phyloP scores from a whole-genome alignment of 2,329 filamentous ascomycete species.

The Waltergamsia citrina region DNA sequence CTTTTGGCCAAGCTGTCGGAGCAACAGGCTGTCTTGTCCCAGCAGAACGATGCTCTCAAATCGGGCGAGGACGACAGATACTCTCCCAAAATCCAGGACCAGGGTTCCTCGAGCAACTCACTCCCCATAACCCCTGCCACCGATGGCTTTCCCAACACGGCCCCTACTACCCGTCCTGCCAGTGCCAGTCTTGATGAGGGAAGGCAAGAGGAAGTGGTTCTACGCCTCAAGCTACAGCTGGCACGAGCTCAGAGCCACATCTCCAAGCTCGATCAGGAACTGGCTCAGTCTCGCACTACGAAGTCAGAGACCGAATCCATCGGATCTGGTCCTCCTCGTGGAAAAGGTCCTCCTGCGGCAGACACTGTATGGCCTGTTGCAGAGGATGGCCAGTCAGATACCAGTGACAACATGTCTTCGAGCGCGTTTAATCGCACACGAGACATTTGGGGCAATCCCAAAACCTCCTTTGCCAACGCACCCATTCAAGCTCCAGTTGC shows the following conservation, averaged over 20 bases:
- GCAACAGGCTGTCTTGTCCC: slow-evolving; percentile 48
- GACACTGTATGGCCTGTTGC: slow-evolving; percentile 41
- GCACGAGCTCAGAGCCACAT: slow-evolving; percentile 63
- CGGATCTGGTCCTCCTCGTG: slow-evolving; percentile 10
- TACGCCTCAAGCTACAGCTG: slow-evolving; percentile 61
- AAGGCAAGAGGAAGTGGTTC: slow-evolving; percentile 48
- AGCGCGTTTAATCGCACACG: slow-evolving; percentile 43
- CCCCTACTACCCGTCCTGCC: slow-evolving; percentile 40
- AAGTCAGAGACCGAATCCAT: slow-evolving; percentile 36
- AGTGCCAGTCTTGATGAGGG: slow-evolving; percentile 31
- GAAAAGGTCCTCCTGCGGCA: slow-evolving; percentile 13
- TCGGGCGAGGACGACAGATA: slow-evolving; percentile 23
- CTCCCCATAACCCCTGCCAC: slow-evolving; percentile 53
- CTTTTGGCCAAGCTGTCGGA: slow-evolving; percentile 66
- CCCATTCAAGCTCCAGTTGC: slow-evolving; percentile 23
- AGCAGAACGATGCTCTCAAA: slow-evolving; percentile 47
- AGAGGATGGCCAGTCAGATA: slow-evolving; percentile 49
- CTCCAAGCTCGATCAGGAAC: slow-evolving; percentile 60
- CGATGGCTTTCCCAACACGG: slow-evolving; percentile 39
- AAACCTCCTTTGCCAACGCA: slow-evolving; percentile 24
- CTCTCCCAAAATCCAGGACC: slow-evolving; percentile 29
- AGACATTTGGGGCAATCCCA: slow-evolving; percentile 45
- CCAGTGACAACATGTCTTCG: slow-evolving; percentile 42
- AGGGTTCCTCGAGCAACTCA: slow-evolving; percentile 45
- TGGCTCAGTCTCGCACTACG: slow-evolving; percentile 52